Evolutionary conservation across 305 asterid genomes (phyloP).

Genomic region (Solanum hybrid): DNA sequence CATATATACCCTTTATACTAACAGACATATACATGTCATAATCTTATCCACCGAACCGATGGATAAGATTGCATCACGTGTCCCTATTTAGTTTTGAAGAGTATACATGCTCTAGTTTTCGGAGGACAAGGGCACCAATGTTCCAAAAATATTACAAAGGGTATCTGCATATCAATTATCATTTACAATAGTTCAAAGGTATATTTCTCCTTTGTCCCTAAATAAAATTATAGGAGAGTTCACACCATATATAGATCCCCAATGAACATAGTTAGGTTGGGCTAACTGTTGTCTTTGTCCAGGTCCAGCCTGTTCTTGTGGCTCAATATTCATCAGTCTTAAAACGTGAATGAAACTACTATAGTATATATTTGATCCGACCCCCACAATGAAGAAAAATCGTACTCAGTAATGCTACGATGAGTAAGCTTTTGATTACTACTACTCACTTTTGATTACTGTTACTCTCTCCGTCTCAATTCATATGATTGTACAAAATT

Average conservation of each 20-base stretch:
- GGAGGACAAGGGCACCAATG: too few species aligned
- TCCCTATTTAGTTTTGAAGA: too few species aligned
- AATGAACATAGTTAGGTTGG: neutral
- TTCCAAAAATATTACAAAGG: too few species aligned
- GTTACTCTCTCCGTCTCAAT: neutral
- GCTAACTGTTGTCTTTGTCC: neutral
- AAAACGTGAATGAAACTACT: neutral
- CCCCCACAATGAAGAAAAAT: neutral
- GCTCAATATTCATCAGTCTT: neutral
- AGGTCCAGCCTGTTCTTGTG: neutral
- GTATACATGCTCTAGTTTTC: too few species aligned
- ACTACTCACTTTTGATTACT: neutral
- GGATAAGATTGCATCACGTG: too few species aligned
- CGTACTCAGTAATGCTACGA: neutral
- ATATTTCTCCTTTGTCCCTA: too few species aligned
- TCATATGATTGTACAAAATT: neutral
- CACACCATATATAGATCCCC: neutral
- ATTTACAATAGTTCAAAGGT: too few species aligned
- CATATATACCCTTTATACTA: too few species aligned
- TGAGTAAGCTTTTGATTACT: neutral
- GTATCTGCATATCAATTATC: too few species aligned
- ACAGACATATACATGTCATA: too few species aligned
- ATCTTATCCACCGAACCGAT: too few species aligned
- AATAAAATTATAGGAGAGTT: neutral
- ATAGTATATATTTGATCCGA: neutral